phyloP scores from a whole-genome alignment of 2,329 filamentous ascomycete genomes.

The Paecilomyces formosus region DNA sequence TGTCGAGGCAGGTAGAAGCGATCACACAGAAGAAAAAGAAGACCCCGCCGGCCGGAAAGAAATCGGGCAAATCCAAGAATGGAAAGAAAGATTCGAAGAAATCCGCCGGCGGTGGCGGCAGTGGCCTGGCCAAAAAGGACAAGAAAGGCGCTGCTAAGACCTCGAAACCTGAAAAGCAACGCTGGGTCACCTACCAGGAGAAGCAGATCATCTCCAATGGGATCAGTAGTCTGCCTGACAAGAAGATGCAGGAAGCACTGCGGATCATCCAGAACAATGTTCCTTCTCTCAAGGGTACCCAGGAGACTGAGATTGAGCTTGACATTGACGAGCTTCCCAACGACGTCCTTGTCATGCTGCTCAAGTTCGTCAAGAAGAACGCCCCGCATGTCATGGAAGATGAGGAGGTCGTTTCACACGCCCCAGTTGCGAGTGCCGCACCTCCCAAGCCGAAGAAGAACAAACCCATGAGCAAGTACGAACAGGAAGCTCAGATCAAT shows the following conservation, averaged over 20 bases:
- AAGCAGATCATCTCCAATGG: slow-evolving; percentile 87
- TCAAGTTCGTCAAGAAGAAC: slow-evolving; percentile 42
- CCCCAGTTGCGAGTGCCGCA: slow-evolving; percentile 25
- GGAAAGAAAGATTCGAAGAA: slow-evolving; percentile 41
- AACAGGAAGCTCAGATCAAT: slow-evolving; percentile 44
- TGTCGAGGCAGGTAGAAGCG: slow-evolving; percentile 58
- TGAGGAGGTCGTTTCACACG: slow-evolving; percentile 26
- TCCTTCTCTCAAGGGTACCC: slow-evolving; percentile 57
- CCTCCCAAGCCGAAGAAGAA: slow-evolving; percentile 43
- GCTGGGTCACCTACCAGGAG: slow-evolving; percentile 66
- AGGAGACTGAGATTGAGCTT: slow-evolving; percentile 41
- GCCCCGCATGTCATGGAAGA: slow-evolving; percentile 35
- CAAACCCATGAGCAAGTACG: slow-evolving; percentile 45
- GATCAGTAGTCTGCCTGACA: slow-evolving; percentile 71
- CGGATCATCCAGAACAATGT: slow-evolving; percentile 83
- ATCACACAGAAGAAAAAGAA: slow-evolving; percentile 55
- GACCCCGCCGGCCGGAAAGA: slow-evolving; percentile 46
- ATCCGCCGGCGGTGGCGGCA: slow-evolving; percentile 10
- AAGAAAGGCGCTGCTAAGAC: slow-evolving; percentile 34
- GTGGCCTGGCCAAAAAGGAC: slow-evolving; percentile 51
- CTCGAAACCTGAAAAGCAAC: slow-evolving; percentile 45
- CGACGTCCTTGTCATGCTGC: slow-evolving; percentile 36
- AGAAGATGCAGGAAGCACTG: slow-evolving; percentile 72
- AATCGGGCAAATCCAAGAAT: slow-evolving; percentile 35
- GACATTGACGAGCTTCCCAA: slow-evolving; percentile 44